Evolutionary conservation across 495 filamentous ascomycete genomes (phyloP), one percentile per base, ranked within the genome.

Genomic region (Hypoxylon intermedium): DNA sequence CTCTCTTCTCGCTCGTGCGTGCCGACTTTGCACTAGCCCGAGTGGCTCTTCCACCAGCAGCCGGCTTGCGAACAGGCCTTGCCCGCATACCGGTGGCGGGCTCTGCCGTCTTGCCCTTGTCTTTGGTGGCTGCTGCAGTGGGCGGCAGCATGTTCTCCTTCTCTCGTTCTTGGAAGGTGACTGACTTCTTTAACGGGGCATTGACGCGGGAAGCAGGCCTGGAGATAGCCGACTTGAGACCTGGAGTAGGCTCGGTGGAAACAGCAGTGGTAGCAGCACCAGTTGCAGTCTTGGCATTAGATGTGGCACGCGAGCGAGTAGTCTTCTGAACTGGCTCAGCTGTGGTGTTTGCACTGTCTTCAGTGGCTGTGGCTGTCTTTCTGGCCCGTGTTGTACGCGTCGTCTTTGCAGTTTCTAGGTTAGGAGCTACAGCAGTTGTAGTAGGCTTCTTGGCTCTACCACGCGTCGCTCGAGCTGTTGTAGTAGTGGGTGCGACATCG

Each of bases 161-260:
- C 67, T 83, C 80, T 0, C 81, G 79, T 50, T 83, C 82, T 63
- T 82, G 72, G 60, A 85, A 85, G 40, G 75, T 82, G 57, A 85
- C 82, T 0, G 75, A 76, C 70, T 85, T 85, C 72, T 82, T 84
- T 18, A 72, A 37, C 5, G 60, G 26, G 13, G 52, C 62, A 23
- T 45, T 45, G 6, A 38, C 18, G 18, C 55, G 60, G 3, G 60
- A 60, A 2, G 61, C 50, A 26, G 63, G 60, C 49, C 71, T 75
- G 9, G 68, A 69, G 38, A 68, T 58, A 9, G 73, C 70, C 5
- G 74, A 70, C 56, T 73, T 75, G 31, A 74, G 57, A 12, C 63
- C 67, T 6, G 73, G 74, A 4, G 67, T 72, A n/a, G 76, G 68
- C 45, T 76, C 78, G 11, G 72, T 68, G 2, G 67, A 55, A 36